Percentiles rank a stretch among this genome's conserved stretches.
Evolutionary conservation across 441 rosid species (phyloP).

Genomic region (Corymbia calophylla): DNA sequence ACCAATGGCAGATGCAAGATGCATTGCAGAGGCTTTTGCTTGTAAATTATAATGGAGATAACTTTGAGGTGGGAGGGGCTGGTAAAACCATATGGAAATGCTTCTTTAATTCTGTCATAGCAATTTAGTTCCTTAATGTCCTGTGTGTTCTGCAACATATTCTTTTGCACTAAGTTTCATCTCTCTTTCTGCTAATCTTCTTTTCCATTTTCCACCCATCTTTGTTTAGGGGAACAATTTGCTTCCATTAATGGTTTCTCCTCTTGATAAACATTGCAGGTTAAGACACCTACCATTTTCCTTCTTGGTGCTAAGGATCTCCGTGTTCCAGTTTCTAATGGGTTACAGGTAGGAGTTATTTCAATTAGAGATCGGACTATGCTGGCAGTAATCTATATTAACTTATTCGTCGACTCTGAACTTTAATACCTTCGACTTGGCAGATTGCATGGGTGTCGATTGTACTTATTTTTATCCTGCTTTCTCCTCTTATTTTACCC

Average conservation of each 20-base stretch:
- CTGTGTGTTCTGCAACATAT: neutral
- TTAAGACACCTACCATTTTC: constrained; percentile 80
- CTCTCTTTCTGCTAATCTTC: neutral
- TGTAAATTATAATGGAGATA: neutral
- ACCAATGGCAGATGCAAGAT: neutral
- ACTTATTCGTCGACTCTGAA: neutral
- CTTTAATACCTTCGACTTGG: neutral
- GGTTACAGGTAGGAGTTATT: constrained; percentile 56
- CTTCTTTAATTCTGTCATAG: neutral
- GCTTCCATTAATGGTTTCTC: neutral
- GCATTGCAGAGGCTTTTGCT: neutral
- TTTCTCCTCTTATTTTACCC: neutral
- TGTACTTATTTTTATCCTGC: neutral
- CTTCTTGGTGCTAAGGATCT: constrained; percentile 84
- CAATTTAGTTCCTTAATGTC: neutral
- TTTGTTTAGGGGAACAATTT: neutral
- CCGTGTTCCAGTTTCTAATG: constrained; percentile 82
- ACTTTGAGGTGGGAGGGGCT: neutral
- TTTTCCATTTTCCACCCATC: neutral
- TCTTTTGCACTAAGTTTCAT: neutral
- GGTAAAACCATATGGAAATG: neutral
- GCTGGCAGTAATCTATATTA: neutral
- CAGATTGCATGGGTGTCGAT: neutral
- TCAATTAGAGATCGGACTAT: neutral
- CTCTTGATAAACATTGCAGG: constrained; percentile 34